Evolutionary conservation across 163 green algal species (phyloP).

Genomic region (Scenedesmus sp.): DNA sequence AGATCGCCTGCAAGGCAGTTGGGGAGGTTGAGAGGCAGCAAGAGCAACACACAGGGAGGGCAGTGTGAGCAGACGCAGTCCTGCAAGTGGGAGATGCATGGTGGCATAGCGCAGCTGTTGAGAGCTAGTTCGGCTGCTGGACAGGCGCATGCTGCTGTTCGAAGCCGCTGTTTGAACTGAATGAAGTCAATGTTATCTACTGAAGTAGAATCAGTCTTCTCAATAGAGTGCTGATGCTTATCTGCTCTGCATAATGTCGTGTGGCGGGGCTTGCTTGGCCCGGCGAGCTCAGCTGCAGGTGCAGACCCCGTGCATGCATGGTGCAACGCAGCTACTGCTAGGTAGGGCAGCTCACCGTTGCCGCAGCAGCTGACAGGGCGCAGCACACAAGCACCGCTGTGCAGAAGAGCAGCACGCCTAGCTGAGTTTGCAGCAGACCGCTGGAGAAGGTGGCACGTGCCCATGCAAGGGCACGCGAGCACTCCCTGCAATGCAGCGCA

Average conservation of each 20-base stretch:
- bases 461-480: not conserved
- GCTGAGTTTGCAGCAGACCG: conserved; percentile 23
- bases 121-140: no score
- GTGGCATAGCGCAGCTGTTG: not conserved
- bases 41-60: not conserved
- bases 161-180: no score
- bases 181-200: no score
- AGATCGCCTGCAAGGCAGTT: no score
- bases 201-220: no score
- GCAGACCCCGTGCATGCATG: not conserved
- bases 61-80: no score
- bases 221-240: no score
- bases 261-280: no score
- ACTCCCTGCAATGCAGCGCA: not conserved
- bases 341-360: not conserved
- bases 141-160: no score
- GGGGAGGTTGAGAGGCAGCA: no score
- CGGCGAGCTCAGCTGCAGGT: not conserved
- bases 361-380: not conserved
- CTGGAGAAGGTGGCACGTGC: not conserved
- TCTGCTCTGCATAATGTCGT: no score
- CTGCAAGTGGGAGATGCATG: not conserved
- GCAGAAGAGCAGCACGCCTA: conserved; percentile 2
- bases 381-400: not conserved
- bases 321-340: not conserved